Evolutionary conservation across 768 basidiomycete species (phyloP).

Genomic region (Hygrocybe punicea): DNA sequence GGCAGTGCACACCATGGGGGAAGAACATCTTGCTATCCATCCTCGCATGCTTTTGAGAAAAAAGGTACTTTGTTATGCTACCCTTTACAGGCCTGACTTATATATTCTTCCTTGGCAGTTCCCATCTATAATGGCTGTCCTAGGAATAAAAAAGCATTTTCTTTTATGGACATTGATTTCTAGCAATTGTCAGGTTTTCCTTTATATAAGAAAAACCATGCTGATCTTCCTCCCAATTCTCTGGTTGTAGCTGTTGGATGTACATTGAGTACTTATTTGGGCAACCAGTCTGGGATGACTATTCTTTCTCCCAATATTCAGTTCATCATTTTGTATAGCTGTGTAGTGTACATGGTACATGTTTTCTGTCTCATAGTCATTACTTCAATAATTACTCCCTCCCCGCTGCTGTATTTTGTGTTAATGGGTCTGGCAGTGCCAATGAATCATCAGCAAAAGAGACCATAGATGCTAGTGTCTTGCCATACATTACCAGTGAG

Average conservation of each 20-base stretch:
- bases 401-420: too few relatives aligned
- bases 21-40: background rate
- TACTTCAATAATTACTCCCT: background rate
- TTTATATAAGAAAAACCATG: background rate
- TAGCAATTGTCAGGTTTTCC: background rate
- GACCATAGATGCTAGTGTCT: too few relatives aligned
- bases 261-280: background rate
- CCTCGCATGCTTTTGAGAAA: background rate
- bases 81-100: background rate
- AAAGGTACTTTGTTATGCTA: background rate
- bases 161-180: background rate
- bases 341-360: too few relatives aligned
- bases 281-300: background rate
- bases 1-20: background rate
- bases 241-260: background rate
- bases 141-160: background rate
- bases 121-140: conserved; percentile 7
- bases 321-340: background rate
- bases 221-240: background rate
- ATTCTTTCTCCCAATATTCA: too few relatives aligned
- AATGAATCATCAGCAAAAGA: too few relatives aligned
- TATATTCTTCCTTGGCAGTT: background rate
- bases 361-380: background rate
- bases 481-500: too few relatives aligned
- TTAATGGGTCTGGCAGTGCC: too few relatives aligned